Evolutionary conservation across 225 moss, liverwort and hornwort genomes (phyloP), one percentile per base, ranked within the genome.

Genomic region (Physcomitrellopsis africana): DNA sequence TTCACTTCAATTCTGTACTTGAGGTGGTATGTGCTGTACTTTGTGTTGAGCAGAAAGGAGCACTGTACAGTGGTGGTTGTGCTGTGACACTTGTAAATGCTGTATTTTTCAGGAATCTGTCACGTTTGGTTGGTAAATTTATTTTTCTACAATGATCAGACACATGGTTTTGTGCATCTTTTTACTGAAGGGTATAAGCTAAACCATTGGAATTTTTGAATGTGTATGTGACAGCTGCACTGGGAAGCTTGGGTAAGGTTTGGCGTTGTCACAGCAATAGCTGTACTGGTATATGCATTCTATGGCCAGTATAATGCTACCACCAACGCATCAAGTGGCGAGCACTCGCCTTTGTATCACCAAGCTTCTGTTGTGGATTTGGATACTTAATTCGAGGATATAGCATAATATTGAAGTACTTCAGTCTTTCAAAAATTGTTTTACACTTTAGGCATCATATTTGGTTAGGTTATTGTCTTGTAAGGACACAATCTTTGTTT

Each of bases 241-340:
- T 93, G 86, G 76, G 97, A 95, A 83, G 97, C 97, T 55, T 99
- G 97, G 97, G 85, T 95, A 73, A 87, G 97, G 74, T 99, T 99
- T 84, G 92, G 73, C 66, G 92, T 89, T 47, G 89, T 99, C 57
- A 86, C 82, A 62, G 60, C 60, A 43, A 45, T 92, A 71, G 93
- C 95, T 55, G 73, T 89, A 68, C 61, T 93, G 46, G 67, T 92
- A 4, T 99, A 99, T 69, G 95, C 86, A 11, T 27, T 88, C 3
- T 95, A 99, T 79, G 97, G 97, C 78, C 95, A 93, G 81, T 65
- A 89, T 75, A 74, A 95, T 67, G 81, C 93, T 5, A 76, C 55
- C 52, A 77, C 74, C 49, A 63, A 86, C 76, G 83, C 89, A 66
- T 75, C 82, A 72, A 77, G 68, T 45, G 86, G 86, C 70, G 83